These are phyloP conservation scores for Phytopythium vexans DNA, from an alignment of 352 stramenopile species.

Conservation along the genomic window DNA sequence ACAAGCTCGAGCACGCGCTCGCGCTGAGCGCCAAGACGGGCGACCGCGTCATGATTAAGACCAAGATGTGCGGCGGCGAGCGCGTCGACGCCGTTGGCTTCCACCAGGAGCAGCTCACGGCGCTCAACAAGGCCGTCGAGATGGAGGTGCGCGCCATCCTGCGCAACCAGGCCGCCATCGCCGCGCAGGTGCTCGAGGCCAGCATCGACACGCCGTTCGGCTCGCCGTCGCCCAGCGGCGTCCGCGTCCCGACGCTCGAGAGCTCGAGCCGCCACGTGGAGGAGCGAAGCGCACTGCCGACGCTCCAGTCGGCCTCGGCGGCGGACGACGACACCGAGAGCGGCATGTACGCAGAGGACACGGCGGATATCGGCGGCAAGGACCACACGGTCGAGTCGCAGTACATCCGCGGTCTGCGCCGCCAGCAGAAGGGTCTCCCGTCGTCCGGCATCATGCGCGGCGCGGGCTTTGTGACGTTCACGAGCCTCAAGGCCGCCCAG, in stretches of 20 bases:
- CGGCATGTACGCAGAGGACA: background rate
- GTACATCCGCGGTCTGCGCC: constrained; percentile 55
- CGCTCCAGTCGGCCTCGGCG: constrained; percentile 20
- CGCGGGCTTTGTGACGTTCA: constrained; percentile 82
- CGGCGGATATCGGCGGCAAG: constrained; percentile 1
- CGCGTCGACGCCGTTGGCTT: constrained; percentile 72
- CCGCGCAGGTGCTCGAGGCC: constrained; percentile 55
- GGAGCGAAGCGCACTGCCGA: constrained; percentile 6
- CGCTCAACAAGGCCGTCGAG: constrained; percentile 69
- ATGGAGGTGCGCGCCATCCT: constrained; percentile 72
- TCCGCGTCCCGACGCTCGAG: background rate
- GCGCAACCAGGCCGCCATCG: constrained; percentile 56
- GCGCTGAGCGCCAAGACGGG: constrained; percentile 57
- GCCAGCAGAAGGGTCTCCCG: constrained; percentile 31
- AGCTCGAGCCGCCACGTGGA: constrained; percentile 4
- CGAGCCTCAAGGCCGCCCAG: constrained; percentile 63
- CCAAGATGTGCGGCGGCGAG: constrained; percentile 29
- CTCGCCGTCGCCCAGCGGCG: too few species aligned
- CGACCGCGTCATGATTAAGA: constrained; percentile 44
- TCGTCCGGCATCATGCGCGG: constrained; percentile 62
- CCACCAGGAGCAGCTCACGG: constrained; percentile 65
- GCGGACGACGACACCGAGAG: constrained; percentile 4
- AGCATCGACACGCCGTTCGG: constrained; percentile 10
- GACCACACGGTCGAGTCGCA: constrained; percentile 38
- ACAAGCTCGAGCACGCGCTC: constrained; percentile 67